Percentiles rank a stretch among this genome's conserved stretches.
Conservation (phyloP, 495 filamentous ascomycete species). For the Xanthoparmelia taractica region DNA sequence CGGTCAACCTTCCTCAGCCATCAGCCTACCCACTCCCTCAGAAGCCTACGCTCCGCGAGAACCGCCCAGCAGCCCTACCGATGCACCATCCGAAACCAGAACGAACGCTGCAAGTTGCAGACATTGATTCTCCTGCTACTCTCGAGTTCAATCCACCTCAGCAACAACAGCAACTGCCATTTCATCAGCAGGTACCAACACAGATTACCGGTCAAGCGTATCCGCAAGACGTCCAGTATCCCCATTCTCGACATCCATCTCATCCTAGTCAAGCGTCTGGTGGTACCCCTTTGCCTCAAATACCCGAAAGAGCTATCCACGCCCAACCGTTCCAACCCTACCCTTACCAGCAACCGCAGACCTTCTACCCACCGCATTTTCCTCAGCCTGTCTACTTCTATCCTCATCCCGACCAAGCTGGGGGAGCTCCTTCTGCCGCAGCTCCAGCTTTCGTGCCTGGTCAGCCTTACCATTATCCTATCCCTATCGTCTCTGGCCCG, state of each 20-base stretch:
- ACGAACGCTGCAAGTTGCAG: constrained; percentile 87
- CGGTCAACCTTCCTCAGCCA: constrained; percentile 45
- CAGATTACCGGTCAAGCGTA: constrained; percentile 54
- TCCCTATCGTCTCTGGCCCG: constrained; percentile 38
- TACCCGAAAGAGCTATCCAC: constrained; percentile 89
- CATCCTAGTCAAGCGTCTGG: constrained; percentile 66
- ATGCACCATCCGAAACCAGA: constrained; percentile 97
- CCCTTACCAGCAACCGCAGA: constrained; percentile 45
- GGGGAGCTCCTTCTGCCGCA: constrained; percentile 46
- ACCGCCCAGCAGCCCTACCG: constrained; percentile 62
- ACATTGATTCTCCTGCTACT: constrained; percentile 79
- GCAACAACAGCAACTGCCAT: constrained; percentile 70
- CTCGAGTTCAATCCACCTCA: constrained; percentile 63
- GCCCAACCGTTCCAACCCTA: constrained; percentile 87
- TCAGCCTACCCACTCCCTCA: constrained; percentile 56
- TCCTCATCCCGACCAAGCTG: constrained; percentile 32
- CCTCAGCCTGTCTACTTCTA: constrained; percentile 50
- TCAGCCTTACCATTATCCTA: constrained; percentile 38
- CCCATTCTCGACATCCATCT: constrained; percentile 63
- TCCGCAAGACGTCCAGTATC: constrained; percentile 36
- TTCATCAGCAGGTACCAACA: constrained; percentile 82
- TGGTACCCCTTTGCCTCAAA: constrained; percentile 86
- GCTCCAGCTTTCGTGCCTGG: constrained; percentile 52
- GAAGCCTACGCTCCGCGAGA: constrained; percentile 72
- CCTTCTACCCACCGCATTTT: constrained; percentile 56